Evolutionary conservation across 2,329 filamentous ascomycete genomes (phyloP), one percentile per base, ranked within the genome.

Genomic region (Scytalidium sp.): DNA sequence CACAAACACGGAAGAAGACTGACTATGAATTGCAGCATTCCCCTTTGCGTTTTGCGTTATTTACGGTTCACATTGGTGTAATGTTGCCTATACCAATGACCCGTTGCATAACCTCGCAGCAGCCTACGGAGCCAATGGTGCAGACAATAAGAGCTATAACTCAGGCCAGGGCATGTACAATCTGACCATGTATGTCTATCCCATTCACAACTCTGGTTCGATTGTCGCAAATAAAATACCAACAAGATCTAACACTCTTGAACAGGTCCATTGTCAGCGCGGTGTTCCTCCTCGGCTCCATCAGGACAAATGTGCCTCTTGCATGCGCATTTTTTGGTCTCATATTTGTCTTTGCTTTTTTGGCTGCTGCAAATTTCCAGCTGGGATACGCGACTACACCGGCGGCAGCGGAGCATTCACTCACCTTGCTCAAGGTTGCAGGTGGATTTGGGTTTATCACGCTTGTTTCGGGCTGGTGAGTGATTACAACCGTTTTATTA

Each of bases 81-180:
- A 53, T 40, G 19, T 49, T 13, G 53, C 45, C 2, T 55, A 49
- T 13, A 7, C 49, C 19, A 85, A 87, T 47, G 78, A 85, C 2
- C 76, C 80, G 2, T 75, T 90, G 42, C 76, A 79, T 29, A 87
- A 86, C 45, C 82, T 92, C 13, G 72, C 91, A 1, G 76, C 91
- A 29, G 79, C 78, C 45, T 91, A 89, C n/a, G 41, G 43, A 3
- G 43, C 32, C 1, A 44, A 21, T 17, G 51, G 47, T 5, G 49
- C 49, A 13, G 19, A 47, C 4, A 19, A 9, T 3, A 50, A 50
- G 19, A 23, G n/a, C 10, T 50, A 49, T 17, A 55, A 55, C 43
- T 44, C 53, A 3, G 50, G 50, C 5, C 53, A 55, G 39, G 53
- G 53, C 1, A 50, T 52, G 15, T 55, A 55, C 17, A 29, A 39